Evolutionary conservation across 208 protist genomes (phyloP), one percentile per base, ranked within the genome.

Genomic region (Acanthamoeba sp.): DNA sequence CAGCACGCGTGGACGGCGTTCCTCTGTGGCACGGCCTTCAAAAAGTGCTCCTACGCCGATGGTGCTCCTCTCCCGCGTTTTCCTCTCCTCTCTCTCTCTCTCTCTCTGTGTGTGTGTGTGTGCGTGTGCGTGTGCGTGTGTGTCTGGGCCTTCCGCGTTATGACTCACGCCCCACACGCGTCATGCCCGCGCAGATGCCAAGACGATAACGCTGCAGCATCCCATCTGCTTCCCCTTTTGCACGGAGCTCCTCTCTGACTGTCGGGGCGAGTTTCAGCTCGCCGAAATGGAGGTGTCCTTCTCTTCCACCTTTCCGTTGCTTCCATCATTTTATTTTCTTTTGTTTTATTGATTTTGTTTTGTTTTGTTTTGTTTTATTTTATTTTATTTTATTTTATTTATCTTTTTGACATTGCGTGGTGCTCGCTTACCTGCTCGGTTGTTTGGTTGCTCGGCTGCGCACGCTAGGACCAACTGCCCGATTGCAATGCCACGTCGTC

Each of bases 31-130:
- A 29, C 29, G 36, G 29, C 66, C 66, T 76, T 76, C 66, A 16
- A 16, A 6, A 76, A 38, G 14, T 76, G 66, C 66, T 76, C 66
- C 66, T 76, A 76, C 36, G 66, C 66, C 36, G 66, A 76, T 73
- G 66, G 66, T 76, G 10, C 66, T 24, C 27, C 27, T 9, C 27
- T 1, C 29, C 27, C 64, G 6, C n/a, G 29, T 34, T 27, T 2
- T 36, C 29, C 36, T 18, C 29, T 4, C 27, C 34, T 27, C 27
- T 20, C 18, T 73, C 10, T 14, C 42, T 48, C 10, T 59, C 16
- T 1, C 16, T 59, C 16, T 59, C 16, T 62, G n/a, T n/a, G n/a
- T n/a, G n/a, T n/a, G n/a, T n/a, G n/a, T n/a, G n/a, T n/a, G n/a
- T n/a, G n/a, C n/a, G n/a, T n/a, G n/a, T n/a, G n/a, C n/a, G n/a